phyloP scores from a whole-genome alignment of 2,329 filamentous ascomycete genomes.

The Didymella keratinophila region DNA sequence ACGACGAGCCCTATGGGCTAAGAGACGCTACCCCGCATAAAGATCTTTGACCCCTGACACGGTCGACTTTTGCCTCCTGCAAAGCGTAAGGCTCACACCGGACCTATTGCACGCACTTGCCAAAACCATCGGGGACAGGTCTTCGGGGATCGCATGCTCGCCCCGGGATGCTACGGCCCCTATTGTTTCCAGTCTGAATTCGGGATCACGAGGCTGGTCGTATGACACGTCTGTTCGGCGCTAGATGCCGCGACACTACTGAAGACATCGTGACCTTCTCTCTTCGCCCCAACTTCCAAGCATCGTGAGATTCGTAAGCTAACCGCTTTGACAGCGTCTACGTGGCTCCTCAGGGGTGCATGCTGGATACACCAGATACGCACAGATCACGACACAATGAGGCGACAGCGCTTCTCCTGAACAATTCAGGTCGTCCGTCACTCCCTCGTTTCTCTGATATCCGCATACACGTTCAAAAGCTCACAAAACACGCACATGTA shows the following conservation, averaged over 20 bases:
- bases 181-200: slow-evolving; percentile 22
- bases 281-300: slow-evolving; percentile 27
- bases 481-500: background rate
- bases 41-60: slow-evolving; percentile 33
- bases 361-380: background rate
- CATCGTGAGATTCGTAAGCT: slow-evolving; percentile 25
- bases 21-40: slow-evolving; percentile 48
- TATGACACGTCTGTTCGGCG: slow-evolving; percentile 35
- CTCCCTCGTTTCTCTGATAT: background rate
- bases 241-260: slow-evolving; percentile 40
- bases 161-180: slow-evolving; percentile 27
- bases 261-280: slow-evolving; percentile 45
- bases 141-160: slow-evolving; percentile 27
- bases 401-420: background rate
- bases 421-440: background rate
- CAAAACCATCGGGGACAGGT: slow-evolving; percentile 23
- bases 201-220: slow-evolving; percentile 37
- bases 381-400: slow-evolving; percentile 1
- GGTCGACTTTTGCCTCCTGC: slow-evolving; percentile 12
- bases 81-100: slow-evolving; percentile 22
- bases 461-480: background rate
- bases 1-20: slow-evolving; percentile 39
- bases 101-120: slow-evolving; percentile 25
- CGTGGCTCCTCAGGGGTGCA: slow-evolving; percentile 10
- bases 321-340: slow-evolving; percentile 11